A percentile compares a stretch with the other conserved stretches of the same genome.
Evolutionary conservation across 495 filamentous ascomycete species (phyloP).

Genomic region (Podospora tetraspora): DNA sequence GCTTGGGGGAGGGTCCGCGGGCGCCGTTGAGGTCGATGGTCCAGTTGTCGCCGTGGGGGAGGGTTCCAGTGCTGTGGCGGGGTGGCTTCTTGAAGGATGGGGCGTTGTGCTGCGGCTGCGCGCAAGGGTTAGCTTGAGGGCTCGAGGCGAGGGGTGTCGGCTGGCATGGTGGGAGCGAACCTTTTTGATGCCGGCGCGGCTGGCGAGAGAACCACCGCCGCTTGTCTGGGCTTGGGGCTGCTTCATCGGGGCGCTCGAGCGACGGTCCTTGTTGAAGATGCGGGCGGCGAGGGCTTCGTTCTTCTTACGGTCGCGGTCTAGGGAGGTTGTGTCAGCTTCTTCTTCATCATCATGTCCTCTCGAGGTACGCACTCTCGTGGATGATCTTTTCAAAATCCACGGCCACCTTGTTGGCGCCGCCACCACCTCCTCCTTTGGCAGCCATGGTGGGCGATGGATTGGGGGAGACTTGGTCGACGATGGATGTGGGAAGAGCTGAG

Average conservation of each 20-base stretch:
- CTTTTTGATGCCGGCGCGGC: slow-evolving; percentile 70
- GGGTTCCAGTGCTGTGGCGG: slow-evolving; percentile 36
- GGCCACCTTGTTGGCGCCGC: slow-evolving; percentile 36
- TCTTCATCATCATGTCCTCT: too few species aligned
- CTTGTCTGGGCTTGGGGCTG: slow-evolving; percentile 35
- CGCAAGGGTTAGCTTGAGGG: slow-evolving; percentile 7
- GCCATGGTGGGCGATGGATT: slow-evolving; percentile 19
- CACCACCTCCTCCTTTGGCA: slow-evolving; percentile 29
- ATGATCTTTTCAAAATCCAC: slow-evolving; percentile 63
- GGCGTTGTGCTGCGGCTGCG: slow-evolving; percentile 16
- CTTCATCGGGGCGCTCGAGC: slow-evolving; percentile 52
- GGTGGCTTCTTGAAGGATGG: slow-evolving; percentile 14
- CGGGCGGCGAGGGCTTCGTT: slow-evolving; percentile 65
- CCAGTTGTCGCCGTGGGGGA: slow-evolving; percentile 47
- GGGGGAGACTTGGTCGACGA: background rate
- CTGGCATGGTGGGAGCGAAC: slow-evolving; percentile 34
- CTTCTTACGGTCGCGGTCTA: slow-evolving; percentile 64
- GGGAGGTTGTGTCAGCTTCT: background rate
- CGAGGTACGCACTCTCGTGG: slow-evolving; percentile 46
- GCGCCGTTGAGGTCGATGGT: slow-evolving; percentile 49
- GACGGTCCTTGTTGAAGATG: slow-evolving; percentile 62
- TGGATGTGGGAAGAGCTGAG: background rate
- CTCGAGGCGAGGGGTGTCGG: background rate
- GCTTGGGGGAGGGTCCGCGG: slow-evolving; percentile 24
- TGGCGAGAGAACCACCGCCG: slow-evolving; percentile 59